Base-by-base conservation (phyloP, 2,329 filamentous ascomycete genomes). In the Botrytis medusae region DNA sequence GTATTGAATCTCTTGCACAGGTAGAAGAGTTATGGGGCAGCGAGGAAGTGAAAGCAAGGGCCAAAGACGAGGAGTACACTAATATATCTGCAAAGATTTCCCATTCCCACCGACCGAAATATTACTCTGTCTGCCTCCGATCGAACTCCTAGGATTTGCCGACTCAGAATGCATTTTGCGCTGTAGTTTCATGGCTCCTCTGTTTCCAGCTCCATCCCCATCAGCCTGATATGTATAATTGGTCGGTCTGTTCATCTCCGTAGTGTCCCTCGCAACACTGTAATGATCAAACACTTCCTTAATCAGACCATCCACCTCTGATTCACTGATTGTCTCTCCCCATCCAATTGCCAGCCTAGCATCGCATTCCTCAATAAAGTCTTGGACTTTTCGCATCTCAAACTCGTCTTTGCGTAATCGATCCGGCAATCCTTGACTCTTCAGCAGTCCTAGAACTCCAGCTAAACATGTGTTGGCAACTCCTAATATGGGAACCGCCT, bases 381-480 rank as follows among this genome's bases (percentile, higher is more conserved):
- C 86, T 77, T 85, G 84, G 34, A 88, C 79, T 51, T 84, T 82
- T 0, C 84, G 79, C 76, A 85, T 86, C 61, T 84, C 84, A 25
- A 84, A 81, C 54, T 84, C 83, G 73, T 87, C 84, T 69, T 85
- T 84, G 59, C 84, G 81, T 29, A 87, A 74, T 25, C 84, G 79
- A 75, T 86, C 84, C 0, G 86, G 86, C 69, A 87, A 77, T 0
- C 86, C 86, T 60, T 86, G 85, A 7, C 86, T 85, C 77, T 86
- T 87, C 64, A 87, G 78, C 12, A 87, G 84, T 0, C 89, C 89
- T 32, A 92, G 81, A 1, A 90, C 81, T 25, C 90, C 90, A 1
- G 90, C 90, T 9, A 91, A 84, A 5, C 90, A 81, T 4, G 89
- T 91, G 77, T 92, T 92, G 18, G 88, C 79, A 1, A 89, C 89